Evolutionary conservation across 2,329 filamentous ascomycete genomes (phyloP).

Genomic region (Colletotrichum tofieldiae): DNA sequence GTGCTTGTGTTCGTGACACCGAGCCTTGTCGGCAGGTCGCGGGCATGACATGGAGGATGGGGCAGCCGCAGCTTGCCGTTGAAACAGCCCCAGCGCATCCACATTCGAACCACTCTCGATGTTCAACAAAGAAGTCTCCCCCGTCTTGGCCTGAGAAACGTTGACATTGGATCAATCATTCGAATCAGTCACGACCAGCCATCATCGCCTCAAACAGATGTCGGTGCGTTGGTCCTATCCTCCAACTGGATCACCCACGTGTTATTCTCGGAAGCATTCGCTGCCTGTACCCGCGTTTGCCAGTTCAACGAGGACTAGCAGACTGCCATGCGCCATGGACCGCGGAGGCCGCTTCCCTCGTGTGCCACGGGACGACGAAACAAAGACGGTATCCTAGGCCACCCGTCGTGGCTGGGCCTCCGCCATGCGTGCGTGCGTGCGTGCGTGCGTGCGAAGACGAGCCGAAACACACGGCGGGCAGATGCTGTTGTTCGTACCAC

Average conservation of each 20-base stretch:
- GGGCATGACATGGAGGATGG: not conserved
- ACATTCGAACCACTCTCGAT: not conserved
- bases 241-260: conserved; percentile 9
- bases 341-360: conserved; percentile 13
- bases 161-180: not conserved
- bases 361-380: conserved; percentile 30
- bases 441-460: conserved; percentile 25
- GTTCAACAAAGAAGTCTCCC: not conserved
- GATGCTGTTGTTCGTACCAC: conserved; percentile 23
- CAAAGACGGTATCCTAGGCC: conserved; percentile 34
- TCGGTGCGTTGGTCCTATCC: conserved; percentile 13
- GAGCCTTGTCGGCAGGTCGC: conserved; percentile 6
- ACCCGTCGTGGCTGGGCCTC: conserved; percentile 29
- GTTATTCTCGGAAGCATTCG: conserved; percentile 8
- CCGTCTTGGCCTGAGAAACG: not conserved
- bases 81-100: not conserved
- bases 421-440: conserved; percentile 26
- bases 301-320: conserved; percentile 15
- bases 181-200: not conserved
- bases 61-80: conserved; percentile 5
- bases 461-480: conserved; percentile 32
- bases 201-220: not conserved
- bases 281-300: conserved; percentile 28
- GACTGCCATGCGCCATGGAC: conserved; percentile 15
- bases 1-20: conserved; percentile 23